Evolutionary conservation across 179 eudicot species (phyloP).

Genomic region (Silene coronaria): DNA sequence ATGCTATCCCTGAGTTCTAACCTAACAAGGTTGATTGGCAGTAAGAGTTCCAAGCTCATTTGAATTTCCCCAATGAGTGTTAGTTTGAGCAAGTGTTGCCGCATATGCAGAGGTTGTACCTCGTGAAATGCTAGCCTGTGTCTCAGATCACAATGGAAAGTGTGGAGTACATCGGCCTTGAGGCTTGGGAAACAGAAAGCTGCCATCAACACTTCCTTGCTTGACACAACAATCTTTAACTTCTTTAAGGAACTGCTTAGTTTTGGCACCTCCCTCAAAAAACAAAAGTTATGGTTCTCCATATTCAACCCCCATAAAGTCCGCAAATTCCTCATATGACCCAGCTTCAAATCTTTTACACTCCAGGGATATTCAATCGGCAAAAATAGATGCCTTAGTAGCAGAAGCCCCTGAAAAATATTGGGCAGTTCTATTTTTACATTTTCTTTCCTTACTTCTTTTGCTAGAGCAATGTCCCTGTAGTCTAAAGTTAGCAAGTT

Average conservation of each 20-base stretch:
- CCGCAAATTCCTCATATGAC: slow-evolving; percentile 21
- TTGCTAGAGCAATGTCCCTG: slow-evolving; percentile 14
- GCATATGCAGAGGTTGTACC: slow-evolving; percentile 13
- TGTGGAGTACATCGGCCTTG: slow-evolving; percentile 7
- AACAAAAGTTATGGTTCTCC: slow-evolving; percentile 9
- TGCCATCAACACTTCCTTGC: background rate
- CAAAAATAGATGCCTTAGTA: slow-evolving; percentile 33
- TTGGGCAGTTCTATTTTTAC: slow-evolving; percentile 20
- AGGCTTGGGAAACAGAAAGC: slow-evolving; percentile 21
- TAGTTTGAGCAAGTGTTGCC: slow-evolving; percentile 22
- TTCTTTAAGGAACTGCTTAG: slow-evolving; percentile 22
- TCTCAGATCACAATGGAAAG: slow-evolving; percentile 21
- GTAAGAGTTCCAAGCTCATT: slow-evolving; percentile 5
- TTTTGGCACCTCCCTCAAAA: slow-evolving; percentile 19
- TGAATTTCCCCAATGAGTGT: slow-evolving; percentile 11
- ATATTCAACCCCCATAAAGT: slow-evolving; percentile 28
- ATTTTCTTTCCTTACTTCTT: background rate
- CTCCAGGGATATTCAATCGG: slow-evolving; percentile 22
- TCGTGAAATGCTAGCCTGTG: slow-evolving; percentile 2
- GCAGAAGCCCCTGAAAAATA: slow-evolving; percentile 19
- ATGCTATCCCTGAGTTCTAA: slow-evolving; percentile 20
- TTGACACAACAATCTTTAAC: slow-evolving; percentile 18
- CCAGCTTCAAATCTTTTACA: slow-evolving; percentile 16
- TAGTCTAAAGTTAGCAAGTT: slow-evolving; percentile 44
- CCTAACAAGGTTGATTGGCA: slow-evolving; percentile 24